Percentiles rank a stretch among this genome's conserved stretches.
These are phyloP conservation scores for Rhodotorula sp. DNA, from an alignment of 1,284 basidiomycete species.

Conservation along the genomic window DNA sequence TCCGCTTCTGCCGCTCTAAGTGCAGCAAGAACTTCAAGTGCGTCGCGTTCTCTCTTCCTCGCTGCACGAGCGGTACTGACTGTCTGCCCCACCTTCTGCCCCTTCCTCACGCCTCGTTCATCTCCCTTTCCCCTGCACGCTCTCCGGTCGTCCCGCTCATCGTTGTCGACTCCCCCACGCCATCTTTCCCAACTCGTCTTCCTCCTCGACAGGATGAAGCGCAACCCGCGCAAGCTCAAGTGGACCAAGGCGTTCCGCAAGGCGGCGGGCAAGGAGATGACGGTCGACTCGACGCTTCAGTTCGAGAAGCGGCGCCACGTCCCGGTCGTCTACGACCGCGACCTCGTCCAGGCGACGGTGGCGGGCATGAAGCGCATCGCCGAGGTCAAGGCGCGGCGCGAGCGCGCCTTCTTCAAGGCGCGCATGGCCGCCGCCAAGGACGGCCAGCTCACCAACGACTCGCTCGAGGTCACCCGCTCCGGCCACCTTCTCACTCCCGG, in stretches of 20 bases:
- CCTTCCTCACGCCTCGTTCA: too few species aligned
- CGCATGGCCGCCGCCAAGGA: constrained; percentile 46
- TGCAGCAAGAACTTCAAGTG: constrained; percentile 98
- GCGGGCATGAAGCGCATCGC: constrained; percentile 94
- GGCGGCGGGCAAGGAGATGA: constrained; percentile 99
- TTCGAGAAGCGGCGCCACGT: constrained; percentile 99
- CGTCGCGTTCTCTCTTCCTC: constrained; percentile 35
- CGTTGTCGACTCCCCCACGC: too few species aligned
- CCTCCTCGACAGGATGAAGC: constrained; percentile 78
- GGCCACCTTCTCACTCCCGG: constrained; percentile 42
- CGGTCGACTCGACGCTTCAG: constrained; percentile 96
- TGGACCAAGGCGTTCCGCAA: constrained; percentile 99
- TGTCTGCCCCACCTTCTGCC: not conserved
- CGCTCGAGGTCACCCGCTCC: constrained; percentile 44
- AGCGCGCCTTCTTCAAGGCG: constrained; percentile 91
- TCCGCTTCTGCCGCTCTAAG: constrained; percentile 96
- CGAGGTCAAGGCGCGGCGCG: constrained; percentile 88
- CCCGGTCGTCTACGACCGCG: constrained; percentile 95
- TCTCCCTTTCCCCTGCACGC: not conserved
- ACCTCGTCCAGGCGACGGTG: constrained; percentile 90
- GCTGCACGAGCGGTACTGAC: too few species aligned
- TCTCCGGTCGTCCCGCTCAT: not conserved
- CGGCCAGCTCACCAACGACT: constrained; percentile 39
- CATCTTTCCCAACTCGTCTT: not conserved
- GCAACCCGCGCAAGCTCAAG: constrained; percentile 96